A percentile compares a stretch with the other conserved stretches of the same genome.
These are phyloP conservation scores for Davidsoniella australis DNA, from an alignment of 2,329 filamentous ascomycete genomes.

Conservation along the genomic window DNA sequence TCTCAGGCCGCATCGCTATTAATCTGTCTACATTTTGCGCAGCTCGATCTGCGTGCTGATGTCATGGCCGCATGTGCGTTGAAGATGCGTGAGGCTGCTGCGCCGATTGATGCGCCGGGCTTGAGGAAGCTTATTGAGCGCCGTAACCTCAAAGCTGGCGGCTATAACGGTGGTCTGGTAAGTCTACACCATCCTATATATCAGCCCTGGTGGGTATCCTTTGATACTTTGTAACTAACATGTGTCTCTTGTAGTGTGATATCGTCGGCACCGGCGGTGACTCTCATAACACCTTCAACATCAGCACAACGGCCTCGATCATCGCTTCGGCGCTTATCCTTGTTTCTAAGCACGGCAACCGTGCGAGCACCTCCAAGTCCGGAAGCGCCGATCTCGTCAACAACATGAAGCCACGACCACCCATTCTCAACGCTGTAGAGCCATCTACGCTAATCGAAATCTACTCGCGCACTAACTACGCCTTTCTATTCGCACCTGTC, in stretches of 20 bases:
- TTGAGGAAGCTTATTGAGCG: constrained; percentile 44
- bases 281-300: constrained; percentile 95
- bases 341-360: constrained; percentile 90
- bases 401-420: constrained; percentile 53
- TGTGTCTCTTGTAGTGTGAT: constrained; percentile 41
- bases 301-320: constrained; percentile 88
- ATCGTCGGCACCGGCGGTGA: constrained; percentile 97
- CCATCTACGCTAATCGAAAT: constrained; percentile 54
- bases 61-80: constrained; percentile 73
- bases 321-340: constrained; percentile 71
- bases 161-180: constrained; percentile 71
- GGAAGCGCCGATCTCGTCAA: constrained; percentile 85
- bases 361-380: constrained; percentile 85
- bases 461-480: constrained; percentile 73
- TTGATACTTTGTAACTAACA: constrained; percentile 3
- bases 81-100: constrained; percentile 68
- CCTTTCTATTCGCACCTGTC: constrained; percentile 86
- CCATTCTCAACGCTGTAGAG: constrained; percentile 56
- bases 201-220: neutral
- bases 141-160: constrained; percentile 48
- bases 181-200: constrained; percentile 19
- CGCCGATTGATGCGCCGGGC: constrained; percentile 46
- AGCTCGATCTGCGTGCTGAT: constrained; percentile 65
- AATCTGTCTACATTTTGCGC: constrained; percentile 82
- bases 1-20: constrained; percentile 76